Evolutionary conservation across 1,284 basidiomycete genomes (phyloP).

Genomic region (Fomitopsis palustris): DNA sequence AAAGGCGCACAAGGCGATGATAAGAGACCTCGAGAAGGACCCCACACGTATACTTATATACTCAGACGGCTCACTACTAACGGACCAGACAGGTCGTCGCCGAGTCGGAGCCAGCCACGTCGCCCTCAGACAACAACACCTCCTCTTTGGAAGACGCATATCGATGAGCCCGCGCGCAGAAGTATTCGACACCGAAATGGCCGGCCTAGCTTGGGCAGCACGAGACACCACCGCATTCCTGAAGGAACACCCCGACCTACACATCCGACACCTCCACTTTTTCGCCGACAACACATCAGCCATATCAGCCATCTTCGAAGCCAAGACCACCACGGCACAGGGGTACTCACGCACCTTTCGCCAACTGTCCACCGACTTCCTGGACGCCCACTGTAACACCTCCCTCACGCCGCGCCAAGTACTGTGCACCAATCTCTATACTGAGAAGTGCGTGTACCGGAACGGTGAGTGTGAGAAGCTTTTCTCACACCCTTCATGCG

Average conservation of each 20-base stretch:
- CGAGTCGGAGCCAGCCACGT: not conserved
- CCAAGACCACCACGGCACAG: not conserved
- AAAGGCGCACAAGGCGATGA: not conserved
- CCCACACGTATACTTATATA: not conserved
- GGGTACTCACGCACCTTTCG: not conserved
- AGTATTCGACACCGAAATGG: not conserved
- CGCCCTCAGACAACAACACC: not conserved
- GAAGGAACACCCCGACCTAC: not conserved
- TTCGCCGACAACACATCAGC: not conserved
- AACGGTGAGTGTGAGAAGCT: too few relatives aligned
- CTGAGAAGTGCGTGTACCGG: too few relatives aligned
- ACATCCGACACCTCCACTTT: not conserved
- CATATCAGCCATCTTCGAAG: not conserved
- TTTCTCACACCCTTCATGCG: too few relatives aligned
- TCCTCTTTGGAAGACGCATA: not conserved
- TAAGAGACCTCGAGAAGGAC: not conserved
- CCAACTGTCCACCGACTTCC: not conserved
- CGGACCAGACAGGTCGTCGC: not conserved
- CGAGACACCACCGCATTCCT: not conserved
- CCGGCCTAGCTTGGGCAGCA: not conserved
- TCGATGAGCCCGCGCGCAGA: too few relatives aligned
- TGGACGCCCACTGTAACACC: not conserved
- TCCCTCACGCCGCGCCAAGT: too few relatives aligned
- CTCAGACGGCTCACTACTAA: not conserved
- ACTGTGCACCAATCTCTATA: too few relatives aligned